These are phyloP conservation scores for Leavenworthia alabamica DNA, from an alignment of 345 rosid species.

Conservation along the genomic window DNA sequence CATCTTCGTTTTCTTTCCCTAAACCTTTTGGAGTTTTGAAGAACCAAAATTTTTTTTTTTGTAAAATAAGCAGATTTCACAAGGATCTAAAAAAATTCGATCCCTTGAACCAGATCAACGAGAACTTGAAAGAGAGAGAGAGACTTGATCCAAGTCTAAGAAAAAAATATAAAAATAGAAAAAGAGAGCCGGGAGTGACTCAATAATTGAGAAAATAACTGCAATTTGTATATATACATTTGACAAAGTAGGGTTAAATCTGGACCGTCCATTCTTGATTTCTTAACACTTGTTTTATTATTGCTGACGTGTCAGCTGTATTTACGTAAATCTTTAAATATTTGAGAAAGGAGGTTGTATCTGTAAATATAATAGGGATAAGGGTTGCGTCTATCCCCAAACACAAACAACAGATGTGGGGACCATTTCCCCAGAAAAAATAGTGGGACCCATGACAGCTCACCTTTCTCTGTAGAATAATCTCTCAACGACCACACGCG, in stretches of 20 bases:
- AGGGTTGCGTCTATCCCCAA: slow-evolving; percentile 18
- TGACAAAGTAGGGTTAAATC: not conserved
- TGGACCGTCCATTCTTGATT: not conserved
- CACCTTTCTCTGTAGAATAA: not conserved
- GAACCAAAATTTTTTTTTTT: not conserved
- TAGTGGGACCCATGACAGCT: slow-evolving; percentile 25
- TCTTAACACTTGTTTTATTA: too few relatives aligned
- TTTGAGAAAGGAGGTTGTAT: not conserved
- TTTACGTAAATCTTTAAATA: not conserved
- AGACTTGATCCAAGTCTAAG: not conserved
- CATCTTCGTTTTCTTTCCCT: not conserved
- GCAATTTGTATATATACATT: not conserved
- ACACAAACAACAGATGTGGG: slow-evolving; percentile 16
- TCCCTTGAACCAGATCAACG: not conserved
- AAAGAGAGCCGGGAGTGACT: not conserved
- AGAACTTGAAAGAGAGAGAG: not conserved
- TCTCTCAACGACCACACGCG: slow-evolving; percentile 7
- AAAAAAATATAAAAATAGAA: not conserved
- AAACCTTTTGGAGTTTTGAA: not conserved
- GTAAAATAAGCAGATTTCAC: not conserved
- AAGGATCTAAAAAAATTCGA: not conserved
- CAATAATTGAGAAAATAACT: slow-evolving; percentile 5
- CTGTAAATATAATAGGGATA: not conserved
- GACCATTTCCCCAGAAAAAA: slow-evolving; percentile 3
- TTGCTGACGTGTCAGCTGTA: not conserved